phyloP scores from a whole-genome alignment of 805 yeast genomes.

The Saturnispora hagleri region DNA sequence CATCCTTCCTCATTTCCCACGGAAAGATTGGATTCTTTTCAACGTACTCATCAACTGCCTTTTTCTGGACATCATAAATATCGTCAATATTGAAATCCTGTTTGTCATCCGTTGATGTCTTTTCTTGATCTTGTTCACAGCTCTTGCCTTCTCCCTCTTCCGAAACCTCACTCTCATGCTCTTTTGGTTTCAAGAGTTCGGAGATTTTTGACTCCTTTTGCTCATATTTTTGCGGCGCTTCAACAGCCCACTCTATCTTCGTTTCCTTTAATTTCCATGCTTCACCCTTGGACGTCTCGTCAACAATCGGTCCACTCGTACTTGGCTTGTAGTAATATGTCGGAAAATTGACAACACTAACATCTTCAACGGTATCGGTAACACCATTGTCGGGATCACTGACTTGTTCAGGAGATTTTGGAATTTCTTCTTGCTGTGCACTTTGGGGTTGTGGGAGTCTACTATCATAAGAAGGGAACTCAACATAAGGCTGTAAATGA shows the following conservation, averaged over 20 bases:
- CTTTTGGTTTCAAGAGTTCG: neutral
- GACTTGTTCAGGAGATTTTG: neutral
- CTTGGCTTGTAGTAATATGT: constrained; percentile 18
- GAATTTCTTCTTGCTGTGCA: neutral
- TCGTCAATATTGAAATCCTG: neutral
- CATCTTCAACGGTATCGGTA: neutral
- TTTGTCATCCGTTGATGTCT: neutral
- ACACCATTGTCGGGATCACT: neutral
- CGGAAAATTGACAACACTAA: constrained; percentile 16
- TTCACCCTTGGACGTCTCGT: constrained; percentile 23
- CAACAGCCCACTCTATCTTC: constrained; percentile 14
- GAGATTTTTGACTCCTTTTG: neutral
- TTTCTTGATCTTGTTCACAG: neutral
- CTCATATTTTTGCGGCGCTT: neutral
- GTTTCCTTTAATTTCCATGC: constrained; percentile 25
- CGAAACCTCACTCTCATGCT: neutral
- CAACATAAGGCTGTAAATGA: constrained; percentile 15
- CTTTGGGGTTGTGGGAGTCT: neutral
- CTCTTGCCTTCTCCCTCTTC: neutral
- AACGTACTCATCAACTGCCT: constrained; percentile 18
- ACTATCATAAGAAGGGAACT: neutral
- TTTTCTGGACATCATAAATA: neutral
- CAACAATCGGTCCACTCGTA: constrained; percentile 7
- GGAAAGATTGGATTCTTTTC: constrained; percentile 28
- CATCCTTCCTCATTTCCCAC: constrained; percentile 22